Conservation (phyloP, 2,329 filamentous ascomycete species). For the Dothideomycetes sp. region DNA sequence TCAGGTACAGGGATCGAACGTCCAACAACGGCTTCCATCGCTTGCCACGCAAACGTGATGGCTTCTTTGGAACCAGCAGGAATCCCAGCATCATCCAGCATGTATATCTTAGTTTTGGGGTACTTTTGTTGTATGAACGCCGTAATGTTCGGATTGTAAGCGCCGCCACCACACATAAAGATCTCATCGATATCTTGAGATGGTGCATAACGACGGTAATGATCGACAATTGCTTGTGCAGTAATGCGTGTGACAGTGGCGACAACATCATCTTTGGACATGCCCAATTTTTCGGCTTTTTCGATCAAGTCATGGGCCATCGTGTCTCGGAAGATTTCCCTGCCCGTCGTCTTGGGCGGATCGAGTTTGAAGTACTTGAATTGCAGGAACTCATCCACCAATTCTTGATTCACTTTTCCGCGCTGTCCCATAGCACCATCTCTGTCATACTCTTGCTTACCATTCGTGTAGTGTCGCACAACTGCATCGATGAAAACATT, state of each 20-base stretch:
- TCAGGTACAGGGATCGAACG: conserved; percentile 46
- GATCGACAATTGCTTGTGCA: conserved; percentile 48
- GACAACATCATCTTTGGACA: conserved; percentile 44
- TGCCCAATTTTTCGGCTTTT: conserved; percentile 36
- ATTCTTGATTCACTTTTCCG: conserved; percentile 22
- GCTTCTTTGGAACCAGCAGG: conserved; percentile 51
- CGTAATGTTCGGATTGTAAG: conserved; percentile 49
- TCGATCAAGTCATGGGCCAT: conserved; percentile 44
- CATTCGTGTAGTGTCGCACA: conserved; percentile 24
- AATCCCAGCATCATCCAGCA: conserved; percentile 50
- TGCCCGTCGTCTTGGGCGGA: conserved; percentile 49
- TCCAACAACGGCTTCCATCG: conserved; percentile 50
- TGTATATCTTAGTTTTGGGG: conserved; percentile 41
- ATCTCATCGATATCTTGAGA: conserved; percentile 43
- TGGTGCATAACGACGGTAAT: conserved; percentile 42
- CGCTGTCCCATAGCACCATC: conserved; percentile 24
- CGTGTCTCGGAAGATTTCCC: conserved; percentile 52
- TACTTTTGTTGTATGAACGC: conserved; percentile 43
- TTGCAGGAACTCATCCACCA: conserved; percentile 25
- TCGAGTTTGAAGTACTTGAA: conserved; percentile 43
- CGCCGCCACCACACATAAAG: conserved; percentile 53
- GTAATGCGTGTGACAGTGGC: conserved; percentile 53
- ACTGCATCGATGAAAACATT: conserved; percentile 28
- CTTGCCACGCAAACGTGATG: conserved; percentile 52
- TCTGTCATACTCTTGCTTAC: conserved; percentile 25